Conservation (phyloP, 2,329 filamentous ascomycete species). For the Clarireedia monteithiana region DNA sequence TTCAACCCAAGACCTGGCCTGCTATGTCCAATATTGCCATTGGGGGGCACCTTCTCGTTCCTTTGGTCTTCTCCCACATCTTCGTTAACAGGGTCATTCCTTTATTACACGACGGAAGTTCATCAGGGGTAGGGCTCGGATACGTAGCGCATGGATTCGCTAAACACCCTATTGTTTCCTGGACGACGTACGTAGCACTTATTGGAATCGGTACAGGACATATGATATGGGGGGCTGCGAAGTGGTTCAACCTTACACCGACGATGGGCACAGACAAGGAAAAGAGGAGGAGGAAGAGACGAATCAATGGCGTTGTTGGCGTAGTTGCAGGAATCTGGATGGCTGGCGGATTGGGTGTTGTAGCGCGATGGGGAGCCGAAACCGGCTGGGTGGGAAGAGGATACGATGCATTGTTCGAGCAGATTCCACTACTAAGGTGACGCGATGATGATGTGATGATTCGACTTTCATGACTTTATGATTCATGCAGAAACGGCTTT, state of each 20-base stretch:
- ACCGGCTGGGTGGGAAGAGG: conserved; percentile 72
- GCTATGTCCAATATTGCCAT: conserved; percentile 59
- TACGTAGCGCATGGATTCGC: conserved; percentile 84
- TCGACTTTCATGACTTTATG: neutral
- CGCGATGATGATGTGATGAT: neutral
- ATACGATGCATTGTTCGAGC: conserved; percentile 67
- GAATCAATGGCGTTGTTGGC: conserved; percentile 57
- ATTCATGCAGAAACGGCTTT: neutral
- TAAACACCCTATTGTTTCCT: conserved; percentile 58
- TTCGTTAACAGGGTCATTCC: conserved; percentile 72
- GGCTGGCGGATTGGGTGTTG: conserved; percentile 68
- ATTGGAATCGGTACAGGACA: conserved; percentile 64
- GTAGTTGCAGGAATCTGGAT: conserved; percentile 65
- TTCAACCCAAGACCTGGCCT: conserved; percentile 65
- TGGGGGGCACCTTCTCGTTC: conserved; percentile 63
- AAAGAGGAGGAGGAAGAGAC: conserved; percentile 60
- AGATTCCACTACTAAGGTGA: conserved; percentile 46
- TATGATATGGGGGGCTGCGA: conserved; percentile 78
- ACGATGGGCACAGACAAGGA: conserved; percentile 42
- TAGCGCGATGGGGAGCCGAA: conserved; percentile 62
- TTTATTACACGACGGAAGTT: conserved; percentile 70
- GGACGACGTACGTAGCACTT: conserved; percentile 60
- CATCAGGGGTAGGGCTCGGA: conserved; percentile 73
- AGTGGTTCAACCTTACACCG: conserved; percentile 65
- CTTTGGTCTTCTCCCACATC: conserved; percentile 62